Base-by-base conservation (phyloP, 441 rosid genomes). In the Monsonia emarginata region DNA sequence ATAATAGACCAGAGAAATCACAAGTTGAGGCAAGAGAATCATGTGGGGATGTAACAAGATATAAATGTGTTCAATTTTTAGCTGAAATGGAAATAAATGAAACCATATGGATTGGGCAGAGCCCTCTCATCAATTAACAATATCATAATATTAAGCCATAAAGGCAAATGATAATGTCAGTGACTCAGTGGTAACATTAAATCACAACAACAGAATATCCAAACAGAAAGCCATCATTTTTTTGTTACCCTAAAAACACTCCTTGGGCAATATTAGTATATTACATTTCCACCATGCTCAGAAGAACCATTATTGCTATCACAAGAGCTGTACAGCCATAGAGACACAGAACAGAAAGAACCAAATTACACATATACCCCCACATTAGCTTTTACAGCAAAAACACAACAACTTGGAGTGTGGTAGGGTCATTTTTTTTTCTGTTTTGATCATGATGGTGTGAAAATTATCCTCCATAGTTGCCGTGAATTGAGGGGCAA, bases 401-500 rank as follows among this genome's bases (percentile, higher is more conserved):
- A 11, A 54, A 61, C 24, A 48, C 24, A 48, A 48, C 2, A n/a
- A 50, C 25, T 18, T 8, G 26, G 16, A 54, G 27, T 63, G n/a
- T 11, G 50, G 40, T 24, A 28, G 57, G 75, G 81, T 76, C 59
- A 70, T 60, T 64, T 14, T 34, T 64, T 14, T 34, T 10, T 80
- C 64, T 65, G 79, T 44, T 63, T 69, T 1, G 13, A 40, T 36
- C 31, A 38, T 7, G 36, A 66, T 56, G 32, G 65, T 28, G 61
- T 25, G 68, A 68, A 56, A 57, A 59, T 59, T 71, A n/a, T 44
- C 88, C 91, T 71, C 81, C 79, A 85, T 73, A 71, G 71, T 70
- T 72, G 94, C 88, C 89, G 81, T 73, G 80, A 75, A 70, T 75
- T 38, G 69, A 78, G 94, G 79, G 80, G 24, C 65, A 74, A 54